Conservation (phyloP, 23 red algal genomes). For the Pyropia yezoensis region DNA sequence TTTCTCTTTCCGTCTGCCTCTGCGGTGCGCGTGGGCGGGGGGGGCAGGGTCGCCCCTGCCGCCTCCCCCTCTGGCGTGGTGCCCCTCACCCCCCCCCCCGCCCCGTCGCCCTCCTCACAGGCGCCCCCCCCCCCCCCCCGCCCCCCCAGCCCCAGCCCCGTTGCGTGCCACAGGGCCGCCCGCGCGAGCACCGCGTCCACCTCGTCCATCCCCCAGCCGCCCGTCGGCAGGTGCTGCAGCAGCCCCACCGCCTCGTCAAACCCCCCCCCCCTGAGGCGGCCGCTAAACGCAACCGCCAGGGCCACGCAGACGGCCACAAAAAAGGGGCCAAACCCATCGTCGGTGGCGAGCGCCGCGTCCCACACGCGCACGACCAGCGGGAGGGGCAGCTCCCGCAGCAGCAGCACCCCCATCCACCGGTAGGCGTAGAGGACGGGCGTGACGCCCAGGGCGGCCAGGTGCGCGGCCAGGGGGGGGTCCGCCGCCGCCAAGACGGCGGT, state of each 20-base stretch:
- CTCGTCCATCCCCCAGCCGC: conserved; percentile 62
- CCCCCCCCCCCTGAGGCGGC: conserved; percentile 49
- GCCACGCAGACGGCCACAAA: conserved; percentile 94
- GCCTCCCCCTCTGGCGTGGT: no score
- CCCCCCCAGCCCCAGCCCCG: no score
- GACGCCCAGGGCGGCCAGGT: conserved; percentile 60
- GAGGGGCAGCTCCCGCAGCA: conserved; percentile 93
- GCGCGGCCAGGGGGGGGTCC: conserved; percentile 40
- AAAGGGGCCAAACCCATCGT: conserved; percentile 83
- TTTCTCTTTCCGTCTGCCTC: no score
- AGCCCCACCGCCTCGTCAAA: conserved; percentile 93
- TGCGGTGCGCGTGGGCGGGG: no score
- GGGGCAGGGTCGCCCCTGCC: no score
- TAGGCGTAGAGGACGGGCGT: conserved; percentile 91
- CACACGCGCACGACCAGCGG: conserved; percentile 80
- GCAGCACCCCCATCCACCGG: conserved; percentile 95
- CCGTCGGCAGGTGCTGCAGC: conserved; percentile 91
- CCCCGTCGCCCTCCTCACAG: no score
- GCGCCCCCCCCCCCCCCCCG: no score
- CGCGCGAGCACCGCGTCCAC: conserved; percentile 72
- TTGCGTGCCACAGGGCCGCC: conserved; percentile 60
- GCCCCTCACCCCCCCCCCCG: no score
- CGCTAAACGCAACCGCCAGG: conserved; percentile 67
- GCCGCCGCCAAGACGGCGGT: conserved; percentile 56
- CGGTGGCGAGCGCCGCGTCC: conserved; percentile 87